A percentile compares a stretch with the other conserved stretches of the same genome.
Conservation (phyloP, 2,329 filamentous ascomycete genomes). For the Zymoseptoria pseudotritici region DNA sequence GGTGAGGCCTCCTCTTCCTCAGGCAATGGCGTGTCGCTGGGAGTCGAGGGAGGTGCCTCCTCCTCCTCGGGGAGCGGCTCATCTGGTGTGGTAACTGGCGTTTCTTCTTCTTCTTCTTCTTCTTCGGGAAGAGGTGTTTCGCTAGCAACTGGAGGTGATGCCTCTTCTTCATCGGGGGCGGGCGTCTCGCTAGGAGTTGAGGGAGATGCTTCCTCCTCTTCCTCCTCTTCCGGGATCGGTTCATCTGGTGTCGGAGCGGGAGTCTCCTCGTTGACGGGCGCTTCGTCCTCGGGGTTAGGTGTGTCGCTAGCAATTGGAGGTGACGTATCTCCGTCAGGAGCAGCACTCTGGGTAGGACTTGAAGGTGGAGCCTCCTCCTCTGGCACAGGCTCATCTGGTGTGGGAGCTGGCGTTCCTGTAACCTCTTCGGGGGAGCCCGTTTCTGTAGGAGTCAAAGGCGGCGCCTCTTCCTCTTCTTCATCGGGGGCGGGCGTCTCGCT, state of each 20-base stretch:
- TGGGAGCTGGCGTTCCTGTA: neutral
- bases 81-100: neutral
- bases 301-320: no score
- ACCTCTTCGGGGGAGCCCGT: no score
- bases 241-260: neutral
- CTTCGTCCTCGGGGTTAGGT: no score
- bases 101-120: neutral
- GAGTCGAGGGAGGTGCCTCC: neutral
- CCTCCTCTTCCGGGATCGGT: neutral
- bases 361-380: neutral
- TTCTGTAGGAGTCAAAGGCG: no score
- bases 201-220: no score
- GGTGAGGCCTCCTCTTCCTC: neutral
- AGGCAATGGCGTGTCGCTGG: no score
- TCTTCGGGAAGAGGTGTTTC: neutral
- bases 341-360: no score
- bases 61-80: neutral
- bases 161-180: neutral
- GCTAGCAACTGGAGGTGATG: neutral
- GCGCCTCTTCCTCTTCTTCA: no score
- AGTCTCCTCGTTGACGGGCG: no score
- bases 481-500: neutral
- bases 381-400: neutral
- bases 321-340: no score
- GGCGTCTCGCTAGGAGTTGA: neutral